Percentiles rank a stretch among this genome's conserved stretches.
Conservation (phyloP, 1,139 yeast species). For the Suhomyces bribrorum region DNA sequence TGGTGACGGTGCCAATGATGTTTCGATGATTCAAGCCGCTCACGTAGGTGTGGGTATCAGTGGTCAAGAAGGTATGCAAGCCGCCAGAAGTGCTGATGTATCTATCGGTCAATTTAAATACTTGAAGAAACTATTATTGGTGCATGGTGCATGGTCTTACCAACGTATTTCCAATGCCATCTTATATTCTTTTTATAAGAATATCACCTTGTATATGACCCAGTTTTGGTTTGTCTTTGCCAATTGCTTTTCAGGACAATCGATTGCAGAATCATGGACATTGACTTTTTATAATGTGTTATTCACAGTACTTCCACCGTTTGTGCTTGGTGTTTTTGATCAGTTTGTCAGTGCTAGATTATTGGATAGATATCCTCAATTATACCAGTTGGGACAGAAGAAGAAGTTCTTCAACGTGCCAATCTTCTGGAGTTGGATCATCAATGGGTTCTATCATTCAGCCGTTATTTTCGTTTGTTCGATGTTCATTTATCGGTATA, state of each 20-base stretch:
- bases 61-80: conserved; percentile 99
- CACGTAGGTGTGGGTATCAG: conserved; percentile 98
- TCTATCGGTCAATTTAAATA: conserved; percentile 95
- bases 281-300: conserved; percentile 94
- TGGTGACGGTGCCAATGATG: conserved; percentile 99
- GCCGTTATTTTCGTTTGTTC: conserved; percentile 79
- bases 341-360: conserved; percentile 92
- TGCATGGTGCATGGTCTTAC: conserved; percentile 98
- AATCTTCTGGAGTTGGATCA: conserved; percentile 97
- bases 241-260: conserved; percentile 93
- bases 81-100: conserved; percentile 96
- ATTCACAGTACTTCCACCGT: conserved; percentile 93
- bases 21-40: conserved; percentile 98
- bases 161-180: conserved; percentile 92
- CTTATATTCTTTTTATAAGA: conserved; percentile 91
- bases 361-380: conserved; percentile 87
- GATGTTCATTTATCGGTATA: conserved; percentile 65
- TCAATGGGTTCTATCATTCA: conserved; percentile 93
- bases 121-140: conserved; percentile 76
- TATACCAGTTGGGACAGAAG: conserved; percentile 86
- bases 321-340: conserved; percentile 94
- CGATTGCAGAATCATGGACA: conserved; percentile 97
- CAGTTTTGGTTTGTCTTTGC: conserved; percentile 97
- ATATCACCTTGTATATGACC: conserved; percentile 92
- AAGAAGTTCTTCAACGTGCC: conserved; percentile 86